These are phyloP conservation scores for Pseudonitzschia multistriata DNA, from an alignment of 108 stramenopile species.

Conservation along the genomic window DNA sequence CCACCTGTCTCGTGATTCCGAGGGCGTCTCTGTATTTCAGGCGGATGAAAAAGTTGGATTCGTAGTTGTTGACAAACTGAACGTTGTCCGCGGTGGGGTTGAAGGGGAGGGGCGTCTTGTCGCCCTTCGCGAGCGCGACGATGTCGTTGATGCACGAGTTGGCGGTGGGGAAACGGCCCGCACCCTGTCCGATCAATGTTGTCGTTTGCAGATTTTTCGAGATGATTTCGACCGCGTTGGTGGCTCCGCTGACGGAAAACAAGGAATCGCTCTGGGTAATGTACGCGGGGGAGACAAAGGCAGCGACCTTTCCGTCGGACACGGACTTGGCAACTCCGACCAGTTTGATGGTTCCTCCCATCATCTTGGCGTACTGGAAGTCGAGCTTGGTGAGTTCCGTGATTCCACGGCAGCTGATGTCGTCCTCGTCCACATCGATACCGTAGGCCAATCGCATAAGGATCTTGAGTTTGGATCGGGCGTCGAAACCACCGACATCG, in stretches of 20 bases:
- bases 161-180: slow-evolving; percentile 88
- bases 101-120: slow-evolving; percentile 69
- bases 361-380: slow-evolving; percentile 89
- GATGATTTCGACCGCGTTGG: slow-evolving; percentile 82
- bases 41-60: slow-evolving; percentile 82
- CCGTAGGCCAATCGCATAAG: slow-evolving; percentile 86
- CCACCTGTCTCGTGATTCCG: slow-evolving; percentile 82
- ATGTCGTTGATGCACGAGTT: slow-evolving; percentile 87
- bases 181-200: slow-evolving; percentile 87
- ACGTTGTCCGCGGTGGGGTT: slow-evolving; percentile 47
- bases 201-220: slow-evolving; percentile 70
- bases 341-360: slow-evolving; percentile 88
- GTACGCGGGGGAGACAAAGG: slow-evolving; percentile 84
- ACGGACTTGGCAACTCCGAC: slow-evolving; percentile 73
- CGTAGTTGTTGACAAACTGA: slow-evolving; percentile 73
- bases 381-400: slow-evolving; percentile 82
- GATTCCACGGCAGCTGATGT: slow-evolving; percentile 83
- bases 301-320: slow-evolving; percentile 55
- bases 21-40: slow-evolving; percentile 68
- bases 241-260: slow-evolving; percentile 75
- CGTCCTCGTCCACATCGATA: slow-evolving; percentile 79
- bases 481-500: slow-evolving; percentile 91
- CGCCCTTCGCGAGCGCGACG: slow-evolving; percentile 78
- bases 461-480: slow-evolving; percentile 85
- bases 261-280: slow-evolving; percentile 72